Evolutionary conservation across 225 moss, liverwort and hornwort species (phyloP).

Genomic region (Straminergon stramineum): DNA sequence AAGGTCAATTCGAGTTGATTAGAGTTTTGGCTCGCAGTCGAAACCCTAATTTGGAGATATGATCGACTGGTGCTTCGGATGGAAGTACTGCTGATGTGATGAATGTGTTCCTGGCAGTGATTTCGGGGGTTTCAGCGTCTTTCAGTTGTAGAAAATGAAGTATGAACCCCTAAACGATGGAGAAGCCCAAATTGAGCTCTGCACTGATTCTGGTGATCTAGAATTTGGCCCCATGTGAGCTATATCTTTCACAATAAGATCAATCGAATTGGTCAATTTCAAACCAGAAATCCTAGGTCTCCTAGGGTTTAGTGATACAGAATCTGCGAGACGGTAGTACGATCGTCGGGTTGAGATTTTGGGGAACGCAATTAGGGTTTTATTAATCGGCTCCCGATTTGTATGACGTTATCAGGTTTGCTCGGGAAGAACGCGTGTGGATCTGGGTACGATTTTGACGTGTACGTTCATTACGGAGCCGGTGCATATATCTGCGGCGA

Average conservation of each 20-base stretch:
- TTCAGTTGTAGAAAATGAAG: not conserved
- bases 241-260: not conserved
- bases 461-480: conserved; percentile 79
- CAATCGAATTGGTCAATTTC: not conserved
- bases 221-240: not conserved
- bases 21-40: not conserved
- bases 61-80: not conserved
- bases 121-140: not conserved
- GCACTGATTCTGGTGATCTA: not conserved
- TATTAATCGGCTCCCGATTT: not conserved
- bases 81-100: not conserved
- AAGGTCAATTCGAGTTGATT: not conserved
- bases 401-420: conserved; percentile 19
- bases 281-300: not conserved
- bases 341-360: not conserved
- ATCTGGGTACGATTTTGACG: conserved; percentile 88
- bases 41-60: not conserved
- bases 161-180: not conserved
- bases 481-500: conserved; percentile 97
- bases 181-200: not conserved
- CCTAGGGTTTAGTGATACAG: not conserved
- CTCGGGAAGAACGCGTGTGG: conserved; percentile 89
- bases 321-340: not conserved
- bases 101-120: not conserved
- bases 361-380: not conserved